These are phyloP conservation scores for Picea abies DNA, from an alignment of 83 land plant genomes.

Conservation along the genomic window DNA sequence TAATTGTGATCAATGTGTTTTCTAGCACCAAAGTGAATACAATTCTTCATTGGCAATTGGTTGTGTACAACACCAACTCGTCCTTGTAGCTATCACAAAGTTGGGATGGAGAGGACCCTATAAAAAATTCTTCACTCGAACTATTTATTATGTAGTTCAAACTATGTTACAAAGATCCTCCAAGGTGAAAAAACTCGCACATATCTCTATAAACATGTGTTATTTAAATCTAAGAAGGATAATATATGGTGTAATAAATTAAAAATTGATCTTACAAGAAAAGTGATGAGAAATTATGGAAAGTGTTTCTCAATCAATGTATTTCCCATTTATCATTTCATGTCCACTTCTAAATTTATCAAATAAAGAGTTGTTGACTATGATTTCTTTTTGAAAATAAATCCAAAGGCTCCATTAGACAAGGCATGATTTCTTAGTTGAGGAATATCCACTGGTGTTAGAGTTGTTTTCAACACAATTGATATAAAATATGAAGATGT, in stretches of 20 bases:
- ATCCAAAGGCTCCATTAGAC: conserved; percentile 57
- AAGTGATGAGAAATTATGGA: conserved; percentile 57
- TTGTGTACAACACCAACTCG: too few species aligned
- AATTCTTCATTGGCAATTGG: too few species aligned
- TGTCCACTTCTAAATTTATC: conserved; percentile 77
- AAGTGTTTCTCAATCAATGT: conserved; percentile 55
- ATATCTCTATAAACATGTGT: not conserved
- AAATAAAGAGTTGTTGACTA: conserved; percentile 83
- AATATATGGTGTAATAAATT: conserved; percentile 59
- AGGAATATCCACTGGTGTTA: conserved; percentile 82
- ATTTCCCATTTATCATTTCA: conserved; percentile 71
- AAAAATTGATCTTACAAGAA: conserved; percentile 47
- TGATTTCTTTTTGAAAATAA: conserved; percentile 63
- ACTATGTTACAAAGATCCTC: too few species aligned
- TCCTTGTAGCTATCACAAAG: too few species aligned
- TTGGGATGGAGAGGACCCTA: too few species aligned
- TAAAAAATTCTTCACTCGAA: too few species aligned
- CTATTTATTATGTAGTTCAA: too few species aligned
- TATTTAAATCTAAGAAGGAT: conserved; percentile 58
- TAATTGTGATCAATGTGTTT: too few species aligned
- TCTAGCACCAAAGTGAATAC: too few species aligned
- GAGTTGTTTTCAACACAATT: conserved; percentile 84
- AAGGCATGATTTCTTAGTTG: conserved; percentile 72
- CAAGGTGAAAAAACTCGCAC: too few species aligned
- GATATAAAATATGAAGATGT: conserved; percentile 24